Evolutionary conservation across 768 basidiomycete species (phyloP).

Genomic region (Pilatotrama ljubarskyi): DNA sequence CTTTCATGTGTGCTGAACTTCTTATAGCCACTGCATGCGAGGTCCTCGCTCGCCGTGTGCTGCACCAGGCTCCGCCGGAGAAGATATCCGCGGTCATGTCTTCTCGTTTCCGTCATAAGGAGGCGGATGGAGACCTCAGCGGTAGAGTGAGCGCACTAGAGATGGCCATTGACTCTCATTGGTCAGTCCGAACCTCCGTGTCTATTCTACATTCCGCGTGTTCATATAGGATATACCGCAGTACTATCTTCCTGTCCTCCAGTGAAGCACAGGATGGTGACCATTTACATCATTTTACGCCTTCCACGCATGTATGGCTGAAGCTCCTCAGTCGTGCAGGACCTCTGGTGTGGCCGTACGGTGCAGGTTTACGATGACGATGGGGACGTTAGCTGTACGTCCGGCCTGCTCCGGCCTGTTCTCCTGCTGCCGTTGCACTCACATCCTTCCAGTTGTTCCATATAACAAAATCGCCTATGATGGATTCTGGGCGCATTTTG

Average conservation of each 20-base stretch:
- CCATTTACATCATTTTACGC: too few relatives aligned
- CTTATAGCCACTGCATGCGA: constrained; percentile 75
- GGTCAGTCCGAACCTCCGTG: constrained; percentile 45
- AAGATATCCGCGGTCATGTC: constrained; percentile 72
- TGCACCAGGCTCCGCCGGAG: constrained; percentile 68
- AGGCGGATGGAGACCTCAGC: constrained; percentile 75
- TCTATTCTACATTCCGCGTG: background rate
- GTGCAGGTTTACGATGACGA: constrained; percentile 76
- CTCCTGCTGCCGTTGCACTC: background rate
- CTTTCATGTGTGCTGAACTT: background rate
- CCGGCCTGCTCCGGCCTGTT: background rate
- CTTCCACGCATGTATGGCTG: background rate
- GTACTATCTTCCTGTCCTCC: constrained; percentile 83
- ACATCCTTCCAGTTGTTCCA: constrained; percentile 53
- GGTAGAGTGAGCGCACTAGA: constrained; percentile 80
- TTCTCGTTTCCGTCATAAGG: constrained; percentile 68
- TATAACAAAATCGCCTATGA: constrained; percentile 56
- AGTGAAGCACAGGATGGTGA: constrained; percentile 80
- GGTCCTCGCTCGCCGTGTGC: constrained; percentile 75
- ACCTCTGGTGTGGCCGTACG: constrained; percentile 81
- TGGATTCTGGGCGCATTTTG: constrained; percentile 69
- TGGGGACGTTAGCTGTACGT: constrained; percentile 76
- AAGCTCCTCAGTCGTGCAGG: constrained; percentile 60
- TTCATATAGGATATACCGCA: constrained; percentile 29
- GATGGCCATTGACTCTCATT: constrained; percentile 89